Conservation (phyloP, 2,329 filamentous ascomycete species). For the Colletotrichum spaethianum region DNA sequence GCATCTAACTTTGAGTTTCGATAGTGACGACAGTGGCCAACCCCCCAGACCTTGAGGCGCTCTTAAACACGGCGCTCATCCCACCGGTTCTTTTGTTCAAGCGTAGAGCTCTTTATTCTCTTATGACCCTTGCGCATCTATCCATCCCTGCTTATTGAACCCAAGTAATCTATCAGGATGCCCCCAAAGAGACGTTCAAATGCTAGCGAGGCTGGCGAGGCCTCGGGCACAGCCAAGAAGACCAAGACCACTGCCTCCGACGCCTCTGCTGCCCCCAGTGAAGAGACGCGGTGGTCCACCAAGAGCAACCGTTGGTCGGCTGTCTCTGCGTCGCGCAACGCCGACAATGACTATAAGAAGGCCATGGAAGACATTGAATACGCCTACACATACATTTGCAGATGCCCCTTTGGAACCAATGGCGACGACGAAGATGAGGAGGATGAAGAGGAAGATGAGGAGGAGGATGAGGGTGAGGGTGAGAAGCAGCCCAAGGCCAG, state of each 20-base stretch:
- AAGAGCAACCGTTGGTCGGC: conserved; percentile 49
- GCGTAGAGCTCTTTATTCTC: no score
- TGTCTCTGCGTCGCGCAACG: conserved; percentile 53
- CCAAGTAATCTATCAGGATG: not conserved
- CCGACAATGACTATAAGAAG: conserved; percentile 48
- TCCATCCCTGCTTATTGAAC: not conserved
- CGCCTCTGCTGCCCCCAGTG: not conserved
- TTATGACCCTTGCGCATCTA: not conserved
- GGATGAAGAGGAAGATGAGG: not conserved
- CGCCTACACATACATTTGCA: conserved; percentile 48
- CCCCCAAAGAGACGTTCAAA: conserved; percentile 25
- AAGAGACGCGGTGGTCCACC: conserved; percentile 14
- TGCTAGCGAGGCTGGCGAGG: conserved; percentile 3
- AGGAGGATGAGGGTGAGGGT: conserved; percentile 39
- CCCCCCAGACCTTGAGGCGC: no score
- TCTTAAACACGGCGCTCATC: not conserved
- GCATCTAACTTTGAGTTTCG: not conserved
- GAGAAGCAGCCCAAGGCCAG: conserved; percentile 31
- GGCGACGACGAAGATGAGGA: conserved; percentile 40
- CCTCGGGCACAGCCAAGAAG: conserved; percentile 11
- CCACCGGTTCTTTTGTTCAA: not conserved
- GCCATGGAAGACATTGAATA: conserved; percentile 45
- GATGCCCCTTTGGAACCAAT: conserved; percentile 45
- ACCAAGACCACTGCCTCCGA: conserved; percentile 3
- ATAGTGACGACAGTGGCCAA: not conserved